phyloP scores from a whole-genome alignment of 257 asterid species.

The Solanum sparsipilum region DNA sequence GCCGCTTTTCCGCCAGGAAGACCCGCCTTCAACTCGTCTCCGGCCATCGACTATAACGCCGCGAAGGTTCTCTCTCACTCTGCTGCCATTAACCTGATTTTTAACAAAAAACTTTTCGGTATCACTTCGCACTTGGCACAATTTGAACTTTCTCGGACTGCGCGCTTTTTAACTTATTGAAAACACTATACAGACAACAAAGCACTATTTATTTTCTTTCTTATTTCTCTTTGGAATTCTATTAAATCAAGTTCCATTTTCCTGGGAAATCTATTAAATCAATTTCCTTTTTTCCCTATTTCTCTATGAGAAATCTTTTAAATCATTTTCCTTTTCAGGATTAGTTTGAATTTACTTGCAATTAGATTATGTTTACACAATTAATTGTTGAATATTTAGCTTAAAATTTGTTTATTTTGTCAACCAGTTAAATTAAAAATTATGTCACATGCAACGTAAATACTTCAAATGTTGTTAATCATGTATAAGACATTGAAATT shows the following conservation, averaged over 20 bases:
- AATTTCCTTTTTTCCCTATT: neutral
- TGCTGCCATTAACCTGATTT: neutral
- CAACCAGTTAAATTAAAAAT: neutral
- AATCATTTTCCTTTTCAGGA: neutral
- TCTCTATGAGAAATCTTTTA: neutral
- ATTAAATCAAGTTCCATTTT: neutral
- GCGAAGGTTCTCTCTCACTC: neutral
- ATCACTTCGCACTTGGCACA: neutral
- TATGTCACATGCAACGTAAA: neutral
- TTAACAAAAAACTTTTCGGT: neutral
- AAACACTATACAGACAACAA: neutral
- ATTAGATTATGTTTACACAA: neutral
- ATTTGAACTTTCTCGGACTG: neutral
- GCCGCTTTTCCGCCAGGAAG: slow-evolving; percentile 7
- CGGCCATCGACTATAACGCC: neutral
- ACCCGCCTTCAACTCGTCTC: neutral
- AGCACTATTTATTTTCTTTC: neutral
- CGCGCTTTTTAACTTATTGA: neutral
- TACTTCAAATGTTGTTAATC: neutral
- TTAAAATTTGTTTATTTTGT: neutral
- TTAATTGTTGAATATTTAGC: neutral
- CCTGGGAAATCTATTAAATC: neutral
- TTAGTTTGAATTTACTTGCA: neutral
- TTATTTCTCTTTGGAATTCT: neutral
- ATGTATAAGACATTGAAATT: no score